Percentiles rank a stretch among this genome's conserved stretches.
Conservation (phyloP, 108 stramenopile genomes). For the Thalassiosira profunda region DNA sequence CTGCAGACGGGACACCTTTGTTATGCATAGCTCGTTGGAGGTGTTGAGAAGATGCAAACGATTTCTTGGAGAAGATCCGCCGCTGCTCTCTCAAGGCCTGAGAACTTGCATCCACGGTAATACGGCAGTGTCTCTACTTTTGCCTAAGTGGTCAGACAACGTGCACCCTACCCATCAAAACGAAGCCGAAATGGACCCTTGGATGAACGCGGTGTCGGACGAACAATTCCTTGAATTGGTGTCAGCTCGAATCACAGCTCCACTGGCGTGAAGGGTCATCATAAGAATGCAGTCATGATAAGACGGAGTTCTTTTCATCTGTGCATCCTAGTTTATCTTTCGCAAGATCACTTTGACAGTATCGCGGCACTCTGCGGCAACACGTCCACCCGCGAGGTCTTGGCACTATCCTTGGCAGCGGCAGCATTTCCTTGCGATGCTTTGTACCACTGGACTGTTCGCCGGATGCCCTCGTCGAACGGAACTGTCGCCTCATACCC, state of each 20-base stretch:
- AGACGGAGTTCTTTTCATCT: too few species aligned
- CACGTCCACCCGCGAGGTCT: too few species aligned
- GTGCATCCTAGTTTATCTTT: too few species aligned
- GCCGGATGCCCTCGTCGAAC: constrained; percentile 95
- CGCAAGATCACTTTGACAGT: too few species aligned
- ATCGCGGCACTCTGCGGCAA: too few species aligned
- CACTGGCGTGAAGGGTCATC: too few species aligned
- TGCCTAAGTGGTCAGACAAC: constrained; percentile 32
- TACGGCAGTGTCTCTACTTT: constrained; percentile 17
- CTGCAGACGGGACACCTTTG: constrained; percentile 12
- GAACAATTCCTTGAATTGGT: constrained; percentile 29
- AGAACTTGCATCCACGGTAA: constrained; percentile 18
- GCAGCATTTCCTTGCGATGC: too few species aligned
- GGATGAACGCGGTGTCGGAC: constrained; percentile 38
- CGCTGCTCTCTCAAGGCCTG: constrained; percentile 15
- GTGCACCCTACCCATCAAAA: constrained; percentile 27
- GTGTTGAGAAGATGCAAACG: constrained; percentile 31
- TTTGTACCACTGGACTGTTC: constrained; percentile 97
- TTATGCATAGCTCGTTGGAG: constrained; percentile 35
- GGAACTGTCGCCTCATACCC: constrained; percentile 93
- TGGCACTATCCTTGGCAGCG: too few species aligned
- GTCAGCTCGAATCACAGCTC: constrained; percentile 27
- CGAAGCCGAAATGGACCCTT: constrained; percentile 49
- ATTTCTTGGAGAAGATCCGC: constrained; percentile 35
- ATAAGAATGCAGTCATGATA: too few species aligned